These are phyloP conservation scores for Fusarium pseudocircinatum DNA, from an alignment of 2,329 filamentous ascomycete species.

Conservation along the genomic window DNA sequence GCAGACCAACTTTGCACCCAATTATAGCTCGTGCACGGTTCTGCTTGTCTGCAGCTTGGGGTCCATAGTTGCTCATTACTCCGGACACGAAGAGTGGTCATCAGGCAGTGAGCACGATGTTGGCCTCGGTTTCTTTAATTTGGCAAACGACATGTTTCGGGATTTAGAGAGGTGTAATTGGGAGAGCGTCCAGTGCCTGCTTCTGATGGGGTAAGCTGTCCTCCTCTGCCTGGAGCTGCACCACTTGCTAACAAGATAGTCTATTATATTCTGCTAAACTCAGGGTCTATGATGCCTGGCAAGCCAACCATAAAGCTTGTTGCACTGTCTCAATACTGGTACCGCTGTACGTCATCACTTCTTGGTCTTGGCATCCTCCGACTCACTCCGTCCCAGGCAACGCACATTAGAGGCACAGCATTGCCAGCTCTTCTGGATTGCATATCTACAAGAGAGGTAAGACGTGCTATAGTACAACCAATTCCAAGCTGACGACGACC, in stretches of 20 bases:
- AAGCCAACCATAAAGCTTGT: conserved; percentile 20
- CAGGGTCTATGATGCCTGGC: conserved; percentile 20
- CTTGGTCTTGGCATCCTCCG: rapidly evolving
- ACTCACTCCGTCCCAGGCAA: neutral
- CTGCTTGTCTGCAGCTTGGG: conserved; percentile 16
- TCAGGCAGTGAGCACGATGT: neutral
- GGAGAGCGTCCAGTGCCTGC: conserved; percentile 20
- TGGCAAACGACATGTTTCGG: conserved; percentile 15
- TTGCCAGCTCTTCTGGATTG: conserved; percentile 28
- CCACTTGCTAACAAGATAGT: neutral
- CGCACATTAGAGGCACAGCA: conserved; percentile 13
- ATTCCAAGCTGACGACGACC: neutral
- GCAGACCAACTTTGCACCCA: neutral
- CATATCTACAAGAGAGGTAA: conserved; percentile 31
- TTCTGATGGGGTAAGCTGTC: conserved; percentile 19
- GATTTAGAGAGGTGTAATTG: conserved; percentile 6
- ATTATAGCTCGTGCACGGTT: neutral
- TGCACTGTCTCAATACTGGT: conserved; percentile 18
- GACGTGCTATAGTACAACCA: rapidly evolving
- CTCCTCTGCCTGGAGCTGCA: neutral
- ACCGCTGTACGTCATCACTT: neutral
- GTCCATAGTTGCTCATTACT: conserved; percentile 4
- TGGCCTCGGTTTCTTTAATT: conserved; percentile 13
- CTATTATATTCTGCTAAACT: conserved; percentile 26
- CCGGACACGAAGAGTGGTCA: conserved; percentile 4